Percentiles rank a stretch among this genome's conserved stretches.
Conservation (phyloP, 306 rosid species). For the Acacia confusa region DNA sequence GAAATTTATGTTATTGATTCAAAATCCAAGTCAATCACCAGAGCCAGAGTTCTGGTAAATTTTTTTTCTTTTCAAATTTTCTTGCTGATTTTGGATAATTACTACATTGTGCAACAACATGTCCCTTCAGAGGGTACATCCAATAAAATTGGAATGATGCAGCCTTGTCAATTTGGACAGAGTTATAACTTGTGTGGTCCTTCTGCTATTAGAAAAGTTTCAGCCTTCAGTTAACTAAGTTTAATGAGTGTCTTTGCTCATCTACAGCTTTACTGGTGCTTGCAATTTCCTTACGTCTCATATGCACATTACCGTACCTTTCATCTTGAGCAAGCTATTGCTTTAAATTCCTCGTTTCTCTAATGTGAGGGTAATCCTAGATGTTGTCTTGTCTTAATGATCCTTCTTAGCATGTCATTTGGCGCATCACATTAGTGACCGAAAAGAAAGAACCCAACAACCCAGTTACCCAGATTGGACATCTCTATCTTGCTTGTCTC, state of each 20-base stretch:
- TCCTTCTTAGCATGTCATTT: neutral
- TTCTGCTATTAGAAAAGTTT: neutral
- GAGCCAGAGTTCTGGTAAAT: slow-evolving; percentile 87
- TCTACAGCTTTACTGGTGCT: neutral
- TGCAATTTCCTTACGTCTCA: neutral
- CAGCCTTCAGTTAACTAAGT: neutral
- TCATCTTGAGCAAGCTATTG: neutral
- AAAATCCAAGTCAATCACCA: slow-evolving; percentile 78
- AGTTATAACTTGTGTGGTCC: neutral
- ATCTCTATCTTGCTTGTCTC: slow-evolving; percentile 5
- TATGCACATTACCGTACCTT: neutral
- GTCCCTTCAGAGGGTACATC: neutral
- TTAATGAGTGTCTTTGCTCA: neutral
- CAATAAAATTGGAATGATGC: neutral
- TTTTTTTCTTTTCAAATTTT: neutral
- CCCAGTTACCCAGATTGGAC: slow-evolving; percentile 20
- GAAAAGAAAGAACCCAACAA: neutral
- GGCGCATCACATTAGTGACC: neutral
- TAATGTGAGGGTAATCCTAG: neutral
- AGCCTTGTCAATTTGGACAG: neutral
- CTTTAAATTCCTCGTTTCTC: neutral
- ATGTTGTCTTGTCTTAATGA: neutral
- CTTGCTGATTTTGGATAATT: slow-evolving; percentile 20
- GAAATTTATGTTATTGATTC: slow-evolving; percentile 91
- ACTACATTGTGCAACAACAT: neutral